These are phyloP conservation scores for Albifimbria verrucaria DNA, from an alignment of 2,329 filamentous ascomycete genomes.

Conservation along the genomic window DNA sequence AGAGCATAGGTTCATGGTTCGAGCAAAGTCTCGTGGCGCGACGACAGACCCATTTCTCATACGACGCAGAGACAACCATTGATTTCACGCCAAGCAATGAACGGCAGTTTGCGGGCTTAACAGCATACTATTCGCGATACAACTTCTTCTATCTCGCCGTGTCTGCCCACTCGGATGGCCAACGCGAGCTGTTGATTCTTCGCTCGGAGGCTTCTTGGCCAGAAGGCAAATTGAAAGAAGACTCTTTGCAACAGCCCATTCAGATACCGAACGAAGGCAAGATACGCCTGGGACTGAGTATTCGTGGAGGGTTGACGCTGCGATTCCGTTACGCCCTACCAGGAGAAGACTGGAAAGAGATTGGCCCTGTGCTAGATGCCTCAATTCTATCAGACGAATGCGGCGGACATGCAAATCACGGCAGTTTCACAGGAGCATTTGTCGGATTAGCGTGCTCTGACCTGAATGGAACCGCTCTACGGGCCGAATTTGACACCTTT, in stretches of 20 bases:
- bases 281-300: conserved; percentile 46
- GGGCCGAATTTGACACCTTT: conserved; percentile 50
- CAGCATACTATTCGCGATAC: conserved; percentile 60
- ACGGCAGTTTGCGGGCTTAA: conserved; percentile 58
- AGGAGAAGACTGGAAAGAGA: conserved; percentile 36
- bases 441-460: conserved; percentile 55
- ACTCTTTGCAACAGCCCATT: conserved; percentile 40
- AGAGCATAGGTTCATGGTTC: conserved; percentile 56
- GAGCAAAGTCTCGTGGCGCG: conserved; percentile 54
- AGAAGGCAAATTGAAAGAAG: conserved; percentile 38
- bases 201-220: conserved; percentile 56
- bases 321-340: conserved; percentile 57
- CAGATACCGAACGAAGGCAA: conserved; percentile 52
- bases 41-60: conserved; percentile 57
- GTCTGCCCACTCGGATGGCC: conserved; percentile 51
- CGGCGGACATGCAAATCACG: conserved; percentile 57
- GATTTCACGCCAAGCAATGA: conserved; percentile 54
- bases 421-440: conserved; percentile 63
- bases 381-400: conserved; percentile 61
- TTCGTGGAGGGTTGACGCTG: conserved; percentile 44
- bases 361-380: conserved; percentile 56
- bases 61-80: conserved; percentile 55
- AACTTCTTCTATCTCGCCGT: conserved; percentile 65
- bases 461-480: conserved; percentile 45
- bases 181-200: conserved; percentile 55